A percentile compares a stretch with the other conserved stretches of the same genome.
phyloP scores from a whole-genome alignment of 768 basidiomycete genomes.

The Vishniacozyma victoriae region DNA sequence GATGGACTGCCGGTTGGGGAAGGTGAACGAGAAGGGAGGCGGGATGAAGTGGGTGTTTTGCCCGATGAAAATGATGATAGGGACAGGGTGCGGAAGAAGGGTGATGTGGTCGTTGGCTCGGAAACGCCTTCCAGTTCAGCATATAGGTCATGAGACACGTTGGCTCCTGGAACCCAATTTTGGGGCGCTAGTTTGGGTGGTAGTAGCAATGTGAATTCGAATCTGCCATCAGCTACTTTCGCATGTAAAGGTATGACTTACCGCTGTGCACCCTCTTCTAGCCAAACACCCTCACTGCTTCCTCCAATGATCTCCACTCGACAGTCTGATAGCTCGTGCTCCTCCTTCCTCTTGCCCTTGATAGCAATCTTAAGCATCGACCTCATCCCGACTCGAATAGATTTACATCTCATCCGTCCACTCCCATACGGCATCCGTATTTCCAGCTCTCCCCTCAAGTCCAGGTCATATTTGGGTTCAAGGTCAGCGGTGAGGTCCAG shows the following conservation, averaged over 20 bases:
- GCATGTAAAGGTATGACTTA: not conserved
- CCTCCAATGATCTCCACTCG: slow-evolving; percentile 20
- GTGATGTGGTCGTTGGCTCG: not conserved
- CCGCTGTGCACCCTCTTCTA: slow-evolving; percentile 31
- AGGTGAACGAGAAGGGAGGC: not conserved
- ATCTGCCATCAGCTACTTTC: slow-evolving; percentile 9
- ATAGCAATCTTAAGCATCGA: slow-evolving; percentile 8
- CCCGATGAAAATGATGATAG: not conserved
- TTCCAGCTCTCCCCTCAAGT: not conserved
- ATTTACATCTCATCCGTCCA: slow-evolving; percentile 7
- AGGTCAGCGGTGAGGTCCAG: too few relatives aligned
- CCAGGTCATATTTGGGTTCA: not conserved
- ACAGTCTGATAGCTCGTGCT: slow-evolving; percentile 20
- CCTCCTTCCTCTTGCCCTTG: slow-evolving; percentile 15
- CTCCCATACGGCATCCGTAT: slow-evolving; percentile 3
- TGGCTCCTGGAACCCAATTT: slow-evolving; percentile 24
- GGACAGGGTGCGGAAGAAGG: not conserved
- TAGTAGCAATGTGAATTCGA: slow-evolving; percentile 27
- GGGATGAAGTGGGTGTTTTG: not conserved
- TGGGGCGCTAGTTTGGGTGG: slow-evolving; percentile 28
- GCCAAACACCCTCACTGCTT: slow-evolving; percentile 16
- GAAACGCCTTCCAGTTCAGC: slow-evolving; percentile 26
- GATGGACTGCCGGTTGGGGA: not conserved
- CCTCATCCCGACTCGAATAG: slow-evolving; percentile 7
- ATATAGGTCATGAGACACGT: slow-evolving; percentile 18